Base-by-base conservation (phyloP, 805 yeast species). In the Jamesozyma spencerorum region DNA sequence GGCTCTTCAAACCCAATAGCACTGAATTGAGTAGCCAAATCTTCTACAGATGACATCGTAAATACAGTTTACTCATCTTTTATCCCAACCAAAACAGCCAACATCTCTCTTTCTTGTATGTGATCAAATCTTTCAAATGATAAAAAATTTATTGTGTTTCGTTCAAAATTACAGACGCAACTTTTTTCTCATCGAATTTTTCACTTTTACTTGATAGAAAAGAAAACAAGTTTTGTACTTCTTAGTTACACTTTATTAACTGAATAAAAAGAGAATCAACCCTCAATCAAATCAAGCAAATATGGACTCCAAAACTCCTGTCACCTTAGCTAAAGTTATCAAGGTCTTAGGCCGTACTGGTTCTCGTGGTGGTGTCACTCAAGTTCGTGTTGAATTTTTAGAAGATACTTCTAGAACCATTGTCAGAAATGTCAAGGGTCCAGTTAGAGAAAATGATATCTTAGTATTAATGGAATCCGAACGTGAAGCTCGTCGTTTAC, bases 321-420 rank as follows among this genome's bases (percentile, higher is more conserved):
- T 90, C 66, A 92, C 95, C 78, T 85, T 90, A 74, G 98, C 97
- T 71, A 90, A 90, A 81, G 98, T 90, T 69, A 86, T 86, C 75
- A 92, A 90, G 79, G 97, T 90, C 72, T 81, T 90, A 74, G 97
- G 97, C 72, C 90, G 98, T 77, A 90, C 98, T 82, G 98, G 98
- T 71, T 90, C 98, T 71, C 90, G 97, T 78, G 97, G 97, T 84
- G 96, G 96, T 79, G 95, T 85, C 73, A 85, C 95, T 75, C 95
- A 85, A 75, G 95, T 86, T 74, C 85, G 95, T 74, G 95, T 85
- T 66, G 95, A 85, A 74, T 86, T 85, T 81, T 76, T 85, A 69
- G 95, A 86, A 66, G 95, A 86, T 71, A 76, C 88, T 66, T 76
- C 92, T 72, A 84, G 95, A 79, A 82, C 92, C 66, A 85, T 85